A percentile compares a stretch with the other conserved stretches of the same genome.
Evolutionary conservation across 1,284 basidiomycete species (phyloP).

Genomic region (Marasmius sp.): DNA sequence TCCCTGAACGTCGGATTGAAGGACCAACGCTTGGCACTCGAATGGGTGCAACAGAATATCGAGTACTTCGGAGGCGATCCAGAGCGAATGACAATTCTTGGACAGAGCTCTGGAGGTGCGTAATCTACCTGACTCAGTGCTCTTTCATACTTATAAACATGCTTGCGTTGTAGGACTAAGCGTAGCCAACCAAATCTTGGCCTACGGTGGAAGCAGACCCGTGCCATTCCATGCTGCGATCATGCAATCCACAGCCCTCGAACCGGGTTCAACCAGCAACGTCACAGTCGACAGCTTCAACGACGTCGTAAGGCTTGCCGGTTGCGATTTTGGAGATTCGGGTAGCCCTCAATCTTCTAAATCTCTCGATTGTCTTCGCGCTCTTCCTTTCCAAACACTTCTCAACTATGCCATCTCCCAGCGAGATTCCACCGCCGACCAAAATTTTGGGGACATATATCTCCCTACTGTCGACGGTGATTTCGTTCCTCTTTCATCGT

Average conservation of each 20-base stretch:
- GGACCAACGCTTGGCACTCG: conserved; percentile 1
- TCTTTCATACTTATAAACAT: not conserved
- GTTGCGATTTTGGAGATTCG: not conserved
- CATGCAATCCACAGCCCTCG: not conserved
- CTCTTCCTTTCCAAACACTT: not conserved
- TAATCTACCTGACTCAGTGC: too few relatives aligned
- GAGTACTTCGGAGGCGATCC: not conserved
- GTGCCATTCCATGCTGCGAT: not conserved
- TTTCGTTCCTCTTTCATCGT: not conserved
- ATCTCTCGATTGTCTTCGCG: not conserved
- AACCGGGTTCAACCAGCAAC: not conserved
- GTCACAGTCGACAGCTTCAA: not conserved
- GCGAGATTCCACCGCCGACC: not conserved
- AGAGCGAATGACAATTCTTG: not conserved
- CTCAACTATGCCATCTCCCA: not conserved
- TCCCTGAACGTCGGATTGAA: conserved; percentile 3
- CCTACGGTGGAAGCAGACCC: not conserved
- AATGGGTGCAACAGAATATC: not conserved
- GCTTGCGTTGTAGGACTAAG: not conserved
- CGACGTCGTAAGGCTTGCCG: not conserved
- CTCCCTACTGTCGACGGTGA: not conserved
- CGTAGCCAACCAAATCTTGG: conserved; percentile 3
- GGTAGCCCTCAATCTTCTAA: not conserved
- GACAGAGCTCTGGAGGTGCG: not conserved
- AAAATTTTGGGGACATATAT: not conserved